phyloP scores from a whole-genome alignment of 192 early-diverging fungal species.

The Gryganskiella cystojenkinii region DNA sequence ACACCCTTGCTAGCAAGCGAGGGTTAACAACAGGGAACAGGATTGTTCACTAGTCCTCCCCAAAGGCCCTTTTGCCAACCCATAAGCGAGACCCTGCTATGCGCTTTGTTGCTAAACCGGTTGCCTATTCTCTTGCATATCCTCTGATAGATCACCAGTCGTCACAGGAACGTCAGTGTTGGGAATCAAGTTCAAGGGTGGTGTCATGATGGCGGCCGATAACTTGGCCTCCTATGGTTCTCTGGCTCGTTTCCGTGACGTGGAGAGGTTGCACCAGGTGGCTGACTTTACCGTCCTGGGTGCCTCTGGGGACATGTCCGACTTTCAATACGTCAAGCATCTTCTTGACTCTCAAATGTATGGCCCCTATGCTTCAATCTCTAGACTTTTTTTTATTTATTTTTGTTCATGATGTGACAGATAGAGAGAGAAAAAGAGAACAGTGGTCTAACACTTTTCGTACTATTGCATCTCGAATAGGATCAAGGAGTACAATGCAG shows the following conservation, averaged over 20 bases:
- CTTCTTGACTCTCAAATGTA: slow-evolving; percentile 82
- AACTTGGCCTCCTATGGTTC: slow-evolving; percentile 96
- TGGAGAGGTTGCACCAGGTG: slow-evolving; percentile 82
- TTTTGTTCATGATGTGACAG: too few relatives aligned
- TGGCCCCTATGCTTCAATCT: too few relatives aligned
- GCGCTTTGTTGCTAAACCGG: too few relatives aligned
- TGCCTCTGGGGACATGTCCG: slow-evolving; percentile 92
- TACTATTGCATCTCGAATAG: slow-evolving; percentile 46
- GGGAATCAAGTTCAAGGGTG: slow-evolving; percentile 96
- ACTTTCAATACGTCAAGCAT: slow-evolving; percentile 93
- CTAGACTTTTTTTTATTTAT: slow-evolving; percentile 9
- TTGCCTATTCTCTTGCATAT: not conserved
- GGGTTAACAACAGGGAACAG: too few relatives aligned
- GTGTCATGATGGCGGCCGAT: slow-evolving; percentile 96
- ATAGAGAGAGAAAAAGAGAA: not conserved
- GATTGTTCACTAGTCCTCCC: too few relatives aligned
- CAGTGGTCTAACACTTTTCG: not conserved
- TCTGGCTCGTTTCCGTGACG: slow-evolving; percentile 90
- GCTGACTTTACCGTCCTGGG: slow-evolving; percentile 91
- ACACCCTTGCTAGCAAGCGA: too few relatives aligned
- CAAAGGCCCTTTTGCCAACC: too few relatives aligned
- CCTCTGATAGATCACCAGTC: slow-evolving; percentile 71
- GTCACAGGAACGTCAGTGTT: slow-evolving; percentile 96
- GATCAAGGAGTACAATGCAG: slow-evolving; percentile 87
- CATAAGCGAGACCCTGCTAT: too few relatives aligned